phyloP scores from a whole-genome alignment of 2,329 filamentous ascomycete genomes.

The Epichloe typhina region DNA sequence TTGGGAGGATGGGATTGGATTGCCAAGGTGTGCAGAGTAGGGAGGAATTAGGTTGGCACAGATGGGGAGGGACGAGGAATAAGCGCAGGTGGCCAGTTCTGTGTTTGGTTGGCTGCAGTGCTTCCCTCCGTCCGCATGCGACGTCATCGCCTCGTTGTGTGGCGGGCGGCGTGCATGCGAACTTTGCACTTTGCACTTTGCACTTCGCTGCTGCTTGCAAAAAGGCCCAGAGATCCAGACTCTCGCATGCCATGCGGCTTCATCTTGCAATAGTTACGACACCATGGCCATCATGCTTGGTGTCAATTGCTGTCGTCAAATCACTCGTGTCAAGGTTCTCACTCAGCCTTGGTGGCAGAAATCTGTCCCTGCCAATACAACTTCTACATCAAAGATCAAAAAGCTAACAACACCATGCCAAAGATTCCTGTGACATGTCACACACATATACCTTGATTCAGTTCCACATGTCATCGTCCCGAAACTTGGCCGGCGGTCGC shows the following conservation, averaged over 20 bases:
- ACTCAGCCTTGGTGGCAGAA: background rate
- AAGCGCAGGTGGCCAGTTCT: too few species aligned
- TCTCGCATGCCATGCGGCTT: too few species aligned
- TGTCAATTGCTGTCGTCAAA: too few species aligned
- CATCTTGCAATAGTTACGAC: too few species aligned
- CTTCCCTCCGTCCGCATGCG: constrained; percentile 7
- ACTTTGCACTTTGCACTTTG: too few species aligned
- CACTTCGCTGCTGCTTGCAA: too few species aligned
- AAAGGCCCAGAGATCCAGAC: too few species aligned
- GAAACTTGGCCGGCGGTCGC: constrained; percentile 22
- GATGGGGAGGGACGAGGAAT: too few species aligned
- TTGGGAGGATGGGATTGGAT: background rate
- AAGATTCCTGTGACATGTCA: background rate
- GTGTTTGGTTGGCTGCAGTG: too few species aligned
- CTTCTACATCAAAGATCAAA: too few species aligned
- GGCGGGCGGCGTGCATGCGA: background rate
- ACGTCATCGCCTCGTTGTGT: constrained; percentile 20
- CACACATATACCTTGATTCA: background rate
- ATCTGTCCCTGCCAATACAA: background rate
- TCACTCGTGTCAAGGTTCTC: background rate
- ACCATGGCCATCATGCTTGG: too few species aligned
- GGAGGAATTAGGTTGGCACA: too few species aligned
- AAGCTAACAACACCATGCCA: background rate
- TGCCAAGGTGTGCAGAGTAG: background rate
- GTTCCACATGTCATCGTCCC: constrained; percentile 19